Conservation (phyloP, 768 basidiomycete genomes). For the Boletus coccyginus region DNA sequence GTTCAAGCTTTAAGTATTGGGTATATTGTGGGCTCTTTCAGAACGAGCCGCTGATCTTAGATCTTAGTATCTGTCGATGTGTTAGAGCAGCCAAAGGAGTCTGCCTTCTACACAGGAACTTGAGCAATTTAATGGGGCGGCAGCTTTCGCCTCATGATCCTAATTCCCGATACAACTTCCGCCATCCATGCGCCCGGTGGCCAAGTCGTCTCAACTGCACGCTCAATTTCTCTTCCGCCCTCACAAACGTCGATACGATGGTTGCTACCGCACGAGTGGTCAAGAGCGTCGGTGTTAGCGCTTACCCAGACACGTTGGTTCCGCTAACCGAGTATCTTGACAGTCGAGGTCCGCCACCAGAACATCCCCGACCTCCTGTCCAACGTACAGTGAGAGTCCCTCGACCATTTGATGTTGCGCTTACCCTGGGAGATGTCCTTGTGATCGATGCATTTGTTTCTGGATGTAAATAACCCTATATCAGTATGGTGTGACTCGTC, state of each 20-base stretch:
- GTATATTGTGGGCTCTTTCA: slow-evolving; percentile 39
- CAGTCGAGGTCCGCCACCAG: slow-evolving; percentile 83
- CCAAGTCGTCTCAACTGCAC: slow-evolving; percentile 53
- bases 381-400: slow-evolving; percentile 53
- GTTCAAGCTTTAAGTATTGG: slow-evolving; percentile 45
- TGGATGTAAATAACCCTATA: slow-evolving; percentile 47
- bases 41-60: not conserved
- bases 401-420: slow-evolving; percentile 66
- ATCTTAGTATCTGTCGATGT: slow-evolving; percentile 68
- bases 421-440: slow-evolving; percentile 69
- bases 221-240: slow-evolving; percentile 64
- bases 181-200: slow-evolving; percentile 55
- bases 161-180: slow-evolving; percentile 53
- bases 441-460: slow-evolving; percentile 68
- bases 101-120: slow-evolving; percentile 69
- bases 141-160: slow-evolving; percentile 58
- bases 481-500: slow-evolving; percentile 35
- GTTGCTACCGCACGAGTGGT: slow-evolving; percentile 67
- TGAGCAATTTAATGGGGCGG: slow-evolving; percentile 55
- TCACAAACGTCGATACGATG: slow-evolving; percentile 70
- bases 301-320: slow-evolving; percentile 65
- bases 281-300: slow-evolving; percentile 72
- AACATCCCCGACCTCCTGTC: slow-evolving; percentile 71
- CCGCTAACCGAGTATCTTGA: slow-evolving; percentile 48
- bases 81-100: slow-evolving; percentile 66